Evolutionary conservation across 495 filamentous ascomycete genomes (phyloP).

Genomic region (Tuber microsphaerosporum): DNA sequence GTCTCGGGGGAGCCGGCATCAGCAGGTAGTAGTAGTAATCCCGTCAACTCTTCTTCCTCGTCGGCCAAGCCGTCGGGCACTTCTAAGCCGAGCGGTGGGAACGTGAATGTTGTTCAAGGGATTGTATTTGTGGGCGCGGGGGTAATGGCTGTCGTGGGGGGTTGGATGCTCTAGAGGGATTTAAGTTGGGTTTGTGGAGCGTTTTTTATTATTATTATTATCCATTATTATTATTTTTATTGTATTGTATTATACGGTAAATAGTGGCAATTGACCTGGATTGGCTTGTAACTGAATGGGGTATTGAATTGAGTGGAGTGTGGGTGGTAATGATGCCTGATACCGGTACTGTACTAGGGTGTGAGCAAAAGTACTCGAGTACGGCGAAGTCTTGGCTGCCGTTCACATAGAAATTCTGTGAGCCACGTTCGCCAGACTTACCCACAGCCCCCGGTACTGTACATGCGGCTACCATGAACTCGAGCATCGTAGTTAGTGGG

Average conservation of each 20-base stretch:
- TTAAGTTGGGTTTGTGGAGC: background rate
- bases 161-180: constrained; percentile 18
- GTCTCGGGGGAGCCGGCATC: constrained; percentile 42
- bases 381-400: too few species aligned
- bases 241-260: constrained; percentile 9
- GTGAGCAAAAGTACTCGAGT: too few species aligned
- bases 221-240: constrained; percentile 9
- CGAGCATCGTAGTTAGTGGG: too few species aligned
- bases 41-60: constrained; percentile 10
- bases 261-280: background rate
- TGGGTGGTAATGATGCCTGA: background rate
- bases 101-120: constrained; percentile 7
- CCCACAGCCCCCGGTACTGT: too few species aligned
- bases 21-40: constrained; percentile 22
- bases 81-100: constrained; percentile 6
- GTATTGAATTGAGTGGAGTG: background rate
- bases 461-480: background rate
- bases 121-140: constrained; percentile 23
- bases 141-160: constrained; percentile 20
- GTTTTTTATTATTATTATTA: background rate
- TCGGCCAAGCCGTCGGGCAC: constrained; percentile 6
- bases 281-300: background rate
- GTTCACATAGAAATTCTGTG: too few species aligned
- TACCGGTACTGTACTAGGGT: too few species aligned
- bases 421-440: too few species aligned